A percentile compares a stretch with the other conserved stretches of the same genome.
Evolutionary conservation across 192 early-diverging fungal species (phyloP).

Genomic region (Mortierella alpina): DNA sequence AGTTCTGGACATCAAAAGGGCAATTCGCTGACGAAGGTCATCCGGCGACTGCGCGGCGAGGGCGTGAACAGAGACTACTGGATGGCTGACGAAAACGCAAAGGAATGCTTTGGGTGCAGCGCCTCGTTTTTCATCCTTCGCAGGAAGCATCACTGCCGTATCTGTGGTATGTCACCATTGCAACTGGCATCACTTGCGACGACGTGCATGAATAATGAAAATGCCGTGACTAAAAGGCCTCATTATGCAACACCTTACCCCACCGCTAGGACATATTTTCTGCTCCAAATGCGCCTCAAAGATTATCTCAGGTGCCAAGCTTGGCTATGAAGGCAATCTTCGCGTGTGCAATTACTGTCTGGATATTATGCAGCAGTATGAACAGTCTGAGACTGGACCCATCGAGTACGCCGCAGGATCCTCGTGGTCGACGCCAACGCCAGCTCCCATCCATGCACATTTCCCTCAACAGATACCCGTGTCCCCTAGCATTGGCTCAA

Average conservation of each 20-base stretch:
- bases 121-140: conserved; percentile 74
- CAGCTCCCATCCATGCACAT: conserved; percentile 44
- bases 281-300: conserved; percentile 80
- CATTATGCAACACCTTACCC: neutral
- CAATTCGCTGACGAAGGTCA: conserved; percentile 62
- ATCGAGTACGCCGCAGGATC: conserved; percentile 28
- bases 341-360: conserved; percentile 76
- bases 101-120: conserved; percentile 88
- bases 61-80: conserved; percentile 73
- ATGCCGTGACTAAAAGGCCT: too few species aligned
- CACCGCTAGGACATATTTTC: conserved; percentile 72
- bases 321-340: conserved; percentile 76
- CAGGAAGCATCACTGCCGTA: conserved; percentile 83
- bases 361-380: conserved; percentile 64
- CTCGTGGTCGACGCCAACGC: conserved; percentile 20
- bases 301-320: conserved; percentile 71
- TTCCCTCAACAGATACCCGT: conserved; percentile 49
- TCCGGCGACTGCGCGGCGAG: conserved; percentile 65
- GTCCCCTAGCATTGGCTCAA: conserved; percentile 11
- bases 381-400: conserved; percentile 31
- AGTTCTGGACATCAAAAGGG: conserved; percentile 55
- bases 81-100: conserved; percentile 87
- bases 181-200: neutral
- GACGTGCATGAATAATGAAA: neutral
- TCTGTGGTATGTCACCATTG: conserved; percentile 70